Percentiles rank a stretch among this genome's conserved stretches.
phyloP scores from a whole-genome alignment of 78 protist species.

The Planoprotostelium fungivorum region DNA sequence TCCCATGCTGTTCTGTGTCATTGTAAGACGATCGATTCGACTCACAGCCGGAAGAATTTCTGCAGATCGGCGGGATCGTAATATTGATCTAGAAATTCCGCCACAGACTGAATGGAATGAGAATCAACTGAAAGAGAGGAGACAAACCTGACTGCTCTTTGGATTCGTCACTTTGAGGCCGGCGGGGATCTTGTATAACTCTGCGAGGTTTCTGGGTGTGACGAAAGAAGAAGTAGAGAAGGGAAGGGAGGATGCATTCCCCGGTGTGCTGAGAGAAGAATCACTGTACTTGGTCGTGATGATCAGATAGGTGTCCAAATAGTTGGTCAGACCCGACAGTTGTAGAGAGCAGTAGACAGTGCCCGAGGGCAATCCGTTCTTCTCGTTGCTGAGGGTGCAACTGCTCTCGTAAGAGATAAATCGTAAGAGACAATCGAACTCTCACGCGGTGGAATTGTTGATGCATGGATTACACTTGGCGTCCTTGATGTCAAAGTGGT shows the following conservation, averaged over 20 bases:
- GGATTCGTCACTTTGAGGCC: conserved; percentile 22
- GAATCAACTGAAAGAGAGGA: no score
- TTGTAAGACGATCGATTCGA: no score
- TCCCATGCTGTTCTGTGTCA: conserved; percentile 25
- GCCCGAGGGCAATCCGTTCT: background rate
- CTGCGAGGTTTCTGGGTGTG: conserved; percentile 22
- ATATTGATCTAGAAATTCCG: conserved; percentile 51
- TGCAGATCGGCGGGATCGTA: conserved; percentile 16
- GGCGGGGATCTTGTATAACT: conserved; percentile 20
- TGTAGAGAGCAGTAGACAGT: background rate
- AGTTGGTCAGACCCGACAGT: background rate
- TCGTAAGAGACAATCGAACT: background rate
- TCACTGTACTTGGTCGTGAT: background rate
- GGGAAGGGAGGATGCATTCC: no score
- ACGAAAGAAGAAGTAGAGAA: no score
- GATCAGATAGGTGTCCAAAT: background rate
- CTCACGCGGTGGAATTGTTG: background rate
- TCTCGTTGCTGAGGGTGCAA: background rate
- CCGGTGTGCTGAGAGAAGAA: background rate
- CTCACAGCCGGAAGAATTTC: conserved; percentile 24
- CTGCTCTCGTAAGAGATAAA: background rate
- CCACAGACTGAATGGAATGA: conserved; percentile 38
- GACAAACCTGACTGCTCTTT: no score
- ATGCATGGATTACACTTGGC: background rate
- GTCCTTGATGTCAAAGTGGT: background rate